Base-by-base conservation (phyloP, 306 rosid genomes). In the Quercus ilex region DNA sequence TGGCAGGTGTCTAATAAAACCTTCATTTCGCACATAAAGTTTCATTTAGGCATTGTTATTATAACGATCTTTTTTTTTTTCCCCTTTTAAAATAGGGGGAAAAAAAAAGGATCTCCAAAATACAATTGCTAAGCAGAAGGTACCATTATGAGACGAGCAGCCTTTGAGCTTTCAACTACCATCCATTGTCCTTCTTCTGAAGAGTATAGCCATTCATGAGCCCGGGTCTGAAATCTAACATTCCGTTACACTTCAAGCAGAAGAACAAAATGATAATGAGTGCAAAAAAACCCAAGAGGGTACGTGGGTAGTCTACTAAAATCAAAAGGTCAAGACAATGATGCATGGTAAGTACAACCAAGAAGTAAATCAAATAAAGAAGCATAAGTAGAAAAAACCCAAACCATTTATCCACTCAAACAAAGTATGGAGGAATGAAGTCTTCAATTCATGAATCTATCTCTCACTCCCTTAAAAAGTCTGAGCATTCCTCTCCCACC, bases 171-270 rank as follows among this genome's bases (percentile, higher is more conserved):
- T 83, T 89, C 94, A 70, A 92, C 98, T 17, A 95, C 94, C 95
- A 86, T 86, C 99, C 99, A 95, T 79, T 92, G 97, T 62, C 99
- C 99, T 83, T 95, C 99, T 89, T 91, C 96, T 65, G 99, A 95
- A 80, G 87, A 84, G 89, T 92, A 95, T 73, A 95, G 89, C 99
- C 99, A 94, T 74, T 94, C 99, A 28, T 79, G 91, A 59, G 90
- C 89, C 53, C 99, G 93, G 63, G 82, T 80, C 97, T 94, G 94
- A 78, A 78, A 91, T 84, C 68, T 53, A 82, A 83, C 20, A 86
- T 71, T 77, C 71, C 41, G 77, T 67, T 76, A 78, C 70, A 81
- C 74, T 76, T 67, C 70, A 79, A 69, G 38, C 31, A 77, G 55
- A 52, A 81, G 74, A 78, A 79, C 46, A 41, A 41, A 41, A 8